Evolutionary conservation across 106 monocot species (phyloP), one percentile per base, ranked within the genome.

Genomic region (Allium fistulosum): DNA sequence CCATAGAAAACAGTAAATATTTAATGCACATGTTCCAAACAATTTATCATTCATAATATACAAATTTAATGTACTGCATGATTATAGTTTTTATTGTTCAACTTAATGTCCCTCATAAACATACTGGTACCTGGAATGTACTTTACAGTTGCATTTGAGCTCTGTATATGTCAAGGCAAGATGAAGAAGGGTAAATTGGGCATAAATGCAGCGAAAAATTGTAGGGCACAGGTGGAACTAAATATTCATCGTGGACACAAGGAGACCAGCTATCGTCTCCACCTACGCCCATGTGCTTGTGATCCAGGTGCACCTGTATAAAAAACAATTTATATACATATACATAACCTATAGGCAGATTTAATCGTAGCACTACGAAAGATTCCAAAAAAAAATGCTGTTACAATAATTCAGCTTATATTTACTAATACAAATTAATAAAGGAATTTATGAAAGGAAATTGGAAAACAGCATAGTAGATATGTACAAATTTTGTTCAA

Each of bases 231-330:
- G 91, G 95, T 57, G 70, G 88, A 56, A 96, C 75, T 16, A 91
- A 76, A 69, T 96, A 92, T 61, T 92, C 48, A 1, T 90, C 77
- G 49, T 99, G 89, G 48, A 99, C 89, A 50, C 81, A 77, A 28
- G 97, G 92, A 0, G 89, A 79, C 97, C 97, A 99, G 53, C 97
- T 92, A 62, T 99, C 92, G 53, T 99, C 97, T 46, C 97, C 92
- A 16, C 89, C 97, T 10, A 99, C 16, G 65, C 92, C 97, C 92
- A 92, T 92, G 69, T 99, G 97, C 69, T 85, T 99, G 82, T 92
- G 97, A 53, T 99, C 97, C 62, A 99, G 87, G 78, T 99, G 97
- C 53, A 99, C 97, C 97, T 99, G 70, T 51, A n/a, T 27, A 55
- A 55, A 55, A 12, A 55, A 55, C 11, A 55, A 55, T 55, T 10